Evolutionary conservation across 2,329 filamentous ascomycete species (phyloP), one percentile per base, ranked within the genome.

Genomic region (Claviceps africana): DNA sequence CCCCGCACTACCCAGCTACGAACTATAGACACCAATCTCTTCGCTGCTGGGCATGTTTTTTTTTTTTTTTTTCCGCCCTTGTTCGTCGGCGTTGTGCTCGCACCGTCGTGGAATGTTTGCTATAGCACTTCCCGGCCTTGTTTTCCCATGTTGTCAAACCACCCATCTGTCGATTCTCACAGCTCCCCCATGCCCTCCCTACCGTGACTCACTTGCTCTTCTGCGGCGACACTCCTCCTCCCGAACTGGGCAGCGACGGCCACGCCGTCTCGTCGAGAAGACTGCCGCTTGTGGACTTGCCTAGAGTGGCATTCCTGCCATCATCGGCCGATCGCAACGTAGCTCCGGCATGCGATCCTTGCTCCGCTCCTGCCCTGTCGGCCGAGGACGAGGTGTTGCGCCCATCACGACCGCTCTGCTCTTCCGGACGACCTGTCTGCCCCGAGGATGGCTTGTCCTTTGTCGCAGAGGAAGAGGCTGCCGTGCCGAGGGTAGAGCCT

Each of bases 231-330:
- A 13, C 2, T 43, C 15, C 28, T n/a, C 25, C 28, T 7, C 19
- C 30, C 11, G 47, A 42, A 22, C 37, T 21, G 21, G 51, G 47
- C 8, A 53, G 48, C 35, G 44, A 47, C 21, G 52, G 52, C 52
- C 52, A 53, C 21, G 42, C 25, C 28, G 43, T 50, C 30, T 53
- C 47, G n/a, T 51, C 50, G 44, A 51, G 50, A 21, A 33, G 2
- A 33, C 44, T 43, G 25, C 31, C 42, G 10, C 42, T 45, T 15
- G 30, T 45, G 21, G 40, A 28, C 40, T 51, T 51, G 48, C 40
- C 25, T 17, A 25, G 39, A 30, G n/a, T 22, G 11, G 13, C 8
- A 28, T 9, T 17, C 15, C 22, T 25, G 2, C 22, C 10, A 2
- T 35, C 21, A 4, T 19, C 5, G 15, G 15, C 19, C 10, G 6